Base-by-base conservation (phyloP, 208 protist genomes). In the Crithidia fasciculata region DNA sequence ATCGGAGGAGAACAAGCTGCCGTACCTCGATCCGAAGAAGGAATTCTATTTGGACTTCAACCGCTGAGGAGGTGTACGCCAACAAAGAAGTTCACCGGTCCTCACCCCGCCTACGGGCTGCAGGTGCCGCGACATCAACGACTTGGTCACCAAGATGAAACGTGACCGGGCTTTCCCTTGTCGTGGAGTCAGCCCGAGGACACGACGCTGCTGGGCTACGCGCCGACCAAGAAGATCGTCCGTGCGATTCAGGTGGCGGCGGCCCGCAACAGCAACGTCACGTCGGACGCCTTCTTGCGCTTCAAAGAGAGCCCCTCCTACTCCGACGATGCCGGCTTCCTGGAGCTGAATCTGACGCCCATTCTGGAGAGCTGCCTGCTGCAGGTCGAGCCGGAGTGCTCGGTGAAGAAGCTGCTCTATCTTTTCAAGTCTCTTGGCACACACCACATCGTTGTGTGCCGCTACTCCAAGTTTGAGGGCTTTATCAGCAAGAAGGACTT, bases 401-500 rank as follows among this genome's bases (percentile, higher is more conserved):
- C 87, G 0, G 82, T 95, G 18, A 87, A 82, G 50, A 81, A 87
- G 50, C 59, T 95, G 70, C 76, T 95, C 8, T 90, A 89, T 54
- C 70, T 95, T 16, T 95, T 94, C 74, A 85, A 94, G 77, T 90
- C 87, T 3, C 78, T 94, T 16, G 89, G 89, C 53, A 77, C 80
- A 13, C 87, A 86, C 28, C 85, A 90, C 67, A 87, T 92, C 40
- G 69, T 92, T n/a, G 86, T 92, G 36, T 85, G 82, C 58, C 82
- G 84, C 57, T 83, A 85, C 60, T 76, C 89, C 12, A 82, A 82
- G 69, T 89, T 94, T 47, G 80, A 84, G 55, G 89, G 89, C 9
- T 87, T 91, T 52, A 73, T 94, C 28, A 92, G 86, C 61, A 90
- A 91, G 52, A 94, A 94, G 68, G 89, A 94, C 41, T 76, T 94